A percentile compares a stretch with the other conserved stretches of the same genome.
These are phyloP conservation scores for Primulina tabacum DNA, from an alignment of 257 asterid genomes.

Conservation along the genomic window DNA sequence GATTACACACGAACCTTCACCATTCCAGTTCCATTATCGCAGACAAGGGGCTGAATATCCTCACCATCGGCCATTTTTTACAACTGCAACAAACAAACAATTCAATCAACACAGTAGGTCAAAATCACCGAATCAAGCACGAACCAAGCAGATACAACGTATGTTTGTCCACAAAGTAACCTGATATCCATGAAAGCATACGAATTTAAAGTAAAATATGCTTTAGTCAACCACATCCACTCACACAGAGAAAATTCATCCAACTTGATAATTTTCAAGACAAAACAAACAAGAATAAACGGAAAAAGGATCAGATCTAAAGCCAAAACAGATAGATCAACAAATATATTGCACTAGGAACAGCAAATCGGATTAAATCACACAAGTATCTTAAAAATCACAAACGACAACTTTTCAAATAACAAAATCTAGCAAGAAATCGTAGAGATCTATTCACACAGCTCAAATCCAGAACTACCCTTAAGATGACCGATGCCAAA, in stretches of 20 bases:
- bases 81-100: background rate
- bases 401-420: background rate
- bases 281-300: background rate
- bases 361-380: slow-evolving; percentile 5
- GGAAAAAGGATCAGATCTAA: background rate
- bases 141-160: background rate
- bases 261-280: background rate
- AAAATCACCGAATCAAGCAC: background rate
- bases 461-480: background rate
- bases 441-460: background rate
- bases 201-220: background rate
- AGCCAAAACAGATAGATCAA: background rate
- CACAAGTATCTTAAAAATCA: background rate
- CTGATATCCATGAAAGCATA: background rate
- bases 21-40: slow-evolving; percentile 22
- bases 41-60: slow-evolving; percentile 20
- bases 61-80: slow-evolving; percentile 18
- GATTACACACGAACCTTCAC: slow-evolving; percentile 3
- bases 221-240: background rate
- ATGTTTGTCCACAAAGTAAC: background rate
- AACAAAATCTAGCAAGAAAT: background rate
- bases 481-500: background rate
- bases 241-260: background rate
- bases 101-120: background rate
- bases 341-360: background rate